phyloP scores from a whole-genome alignment of 108 stramenopile species.

The Parmales sp. region DNA sequence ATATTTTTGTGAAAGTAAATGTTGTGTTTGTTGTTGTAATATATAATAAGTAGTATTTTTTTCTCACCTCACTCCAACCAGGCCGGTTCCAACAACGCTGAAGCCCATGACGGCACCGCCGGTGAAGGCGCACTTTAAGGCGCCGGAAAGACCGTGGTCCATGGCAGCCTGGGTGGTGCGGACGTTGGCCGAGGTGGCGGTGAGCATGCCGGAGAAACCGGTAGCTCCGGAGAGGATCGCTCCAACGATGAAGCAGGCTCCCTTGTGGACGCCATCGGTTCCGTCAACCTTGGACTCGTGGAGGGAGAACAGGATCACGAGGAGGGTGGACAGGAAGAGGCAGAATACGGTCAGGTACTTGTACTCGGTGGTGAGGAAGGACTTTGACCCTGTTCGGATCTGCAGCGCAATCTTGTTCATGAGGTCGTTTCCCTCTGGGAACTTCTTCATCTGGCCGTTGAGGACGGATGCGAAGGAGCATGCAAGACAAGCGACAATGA shows the following conservation, averaged over 20 bases:
- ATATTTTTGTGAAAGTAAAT: no score
- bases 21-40: no score
- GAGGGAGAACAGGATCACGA: conserved; percentile 40
- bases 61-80: conserved; percentile 45
- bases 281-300: conserved; percentile 32
- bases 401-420: conserved; percentile 62
- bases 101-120: conserved; percentile 59
- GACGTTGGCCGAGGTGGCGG: conserved; percentile 85
- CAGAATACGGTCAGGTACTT: conserved; percentile 69
- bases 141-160: conserved; percentile 56
- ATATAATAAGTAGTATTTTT: no score
- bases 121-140: conserved; percentile 80
- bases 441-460: conserved; percentile 27
- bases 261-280: conserved; percentile 67
- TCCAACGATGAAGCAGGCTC: conserved; percentile 67
- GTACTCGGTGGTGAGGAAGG: conserved; percentile 87
- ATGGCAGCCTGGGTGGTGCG: conserved; percentile 79
- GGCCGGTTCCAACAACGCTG: conserved; percentile 42
- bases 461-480: background rate
- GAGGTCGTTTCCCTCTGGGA: conserved; percentile 44
- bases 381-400: conserved; percentile 77
- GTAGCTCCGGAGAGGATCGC: conserved; percentile 64
- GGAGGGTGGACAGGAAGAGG: conserved; percentile 39
- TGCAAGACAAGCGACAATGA: no score
- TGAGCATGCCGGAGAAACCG: conserved; percentile 77